phyloP scores from a whole-genome alignment of 331 rosid genomes.

The Pyrus hybrid region DNA sequence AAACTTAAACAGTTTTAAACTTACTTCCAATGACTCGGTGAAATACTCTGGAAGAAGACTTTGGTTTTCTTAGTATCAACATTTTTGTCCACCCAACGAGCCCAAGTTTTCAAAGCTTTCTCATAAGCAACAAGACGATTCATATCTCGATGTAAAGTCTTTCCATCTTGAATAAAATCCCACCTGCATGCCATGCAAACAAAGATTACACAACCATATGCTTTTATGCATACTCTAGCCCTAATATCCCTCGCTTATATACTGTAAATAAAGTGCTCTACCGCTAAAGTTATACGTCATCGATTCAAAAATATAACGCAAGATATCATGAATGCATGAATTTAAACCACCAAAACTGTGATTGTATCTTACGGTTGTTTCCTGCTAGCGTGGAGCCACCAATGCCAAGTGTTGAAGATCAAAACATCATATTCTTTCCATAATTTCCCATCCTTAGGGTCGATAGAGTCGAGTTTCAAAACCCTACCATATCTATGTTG shows the following conservation, averaged over 20 bases:
- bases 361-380: neutral
- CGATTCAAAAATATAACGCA: no score
- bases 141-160: neutral
- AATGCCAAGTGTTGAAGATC: constrained; percentile 9
- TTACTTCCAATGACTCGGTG: constrained; percentile 2
- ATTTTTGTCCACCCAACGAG: constrained; percentile 5
- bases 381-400: constrained; percentile 3
- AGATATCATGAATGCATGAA: no score
- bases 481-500: neutral
- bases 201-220: neutral
- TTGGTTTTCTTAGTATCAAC: constrained; percentile 3
- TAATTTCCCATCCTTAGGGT: neutral
- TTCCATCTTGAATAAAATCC: constrained; percentile 4
- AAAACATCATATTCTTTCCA: neutral
- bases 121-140: constrained; percentile 3
- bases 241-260: no score
- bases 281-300: neutral
- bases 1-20: neutral
- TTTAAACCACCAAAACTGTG: no score
- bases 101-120: constrained; percentile 11
- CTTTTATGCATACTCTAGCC: no score
- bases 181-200: neutral
- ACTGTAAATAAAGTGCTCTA: neutral
- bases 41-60: constrained; percentile 9
- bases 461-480: constrained; percentile 5